Conservation (phyloP, 129 eudicot species). For the Scalesia atractyloides region DNA sequence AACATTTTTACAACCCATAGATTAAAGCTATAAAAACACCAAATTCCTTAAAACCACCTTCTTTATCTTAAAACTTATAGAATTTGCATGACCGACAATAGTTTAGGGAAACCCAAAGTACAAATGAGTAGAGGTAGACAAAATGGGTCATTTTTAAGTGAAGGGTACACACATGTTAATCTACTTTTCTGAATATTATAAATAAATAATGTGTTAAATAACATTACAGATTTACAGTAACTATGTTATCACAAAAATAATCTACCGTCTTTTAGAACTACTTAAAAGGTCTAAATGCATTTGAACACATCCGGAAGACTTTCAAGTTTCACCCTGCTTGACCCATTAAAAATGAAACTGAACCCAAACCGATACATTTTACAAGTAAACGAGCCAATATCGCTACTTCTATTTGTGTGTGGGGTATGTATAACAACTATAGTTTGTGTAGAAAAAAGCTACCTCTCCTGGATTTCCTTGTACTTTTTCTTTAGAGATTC, state of each 20-base stretch:
- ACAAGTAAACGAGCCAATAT: background rate
- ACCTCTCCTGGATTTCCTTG: constrained; percentile 90
- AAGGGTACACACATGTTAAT: background rate
- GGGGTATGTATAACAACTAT: background rate
- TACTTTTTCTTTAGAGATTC: constrained; percentile 50
- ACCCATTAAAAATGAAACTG: background rate
- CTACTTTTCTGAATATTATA: background rate
- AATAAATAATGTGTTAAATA: background rate
- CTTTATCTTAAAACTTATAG: background rate
- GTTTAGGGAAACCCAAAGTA: background rate
- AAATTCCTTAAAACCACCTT: background rate
- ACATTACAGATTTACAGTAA: background rate
- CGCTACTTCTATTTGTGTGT: background rate
- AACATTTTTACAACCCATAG: background rate
- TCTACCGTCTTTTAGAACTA: background rate
- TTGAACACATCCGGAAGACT: background rate
- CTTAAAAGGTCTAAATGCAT: background rate
- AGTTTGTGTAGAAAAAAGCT: background rate
- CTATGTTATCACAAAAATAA: background rate
- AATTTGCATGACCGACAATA: background rate
- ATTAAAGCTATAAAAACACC: constrained; percentile 9
- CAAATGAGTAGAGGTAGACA: background rate
- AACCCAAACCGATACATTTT: background rate
- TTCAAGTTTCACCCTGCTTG: background rate
- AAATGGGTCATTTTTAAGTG: background rate